Evolutionary conservation across 2,329 filamentous ascomycete species (phyloP).

Genomic region (Parastagonospora avenae): DNA sequence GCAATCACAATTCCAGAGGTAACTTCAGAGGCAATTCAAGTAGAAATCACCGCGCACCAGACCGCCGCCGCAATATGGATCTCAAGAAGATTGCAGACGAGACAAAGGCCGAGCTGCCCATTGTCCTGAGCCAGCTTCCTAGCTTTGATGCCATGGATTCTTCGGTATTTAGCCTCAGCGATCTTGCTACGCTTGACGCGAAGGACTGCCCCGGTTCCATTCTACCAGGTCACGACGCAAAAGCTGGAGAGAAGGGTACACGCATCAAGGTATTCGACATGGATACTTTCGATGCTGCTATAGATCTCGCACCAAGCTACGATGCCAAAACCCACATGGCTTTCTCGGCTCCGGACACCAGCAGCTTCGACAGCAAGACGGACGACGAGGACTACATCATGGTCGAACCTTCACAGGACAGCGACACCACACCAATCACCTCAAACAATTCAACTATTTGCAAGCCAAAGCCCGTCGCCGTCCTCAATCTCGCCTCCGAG

Average conservation of each 20-base stretch:
- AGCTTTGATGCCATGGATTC: conserved; percentile 24
- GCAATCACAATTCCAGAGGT: conserved; percentile 5
- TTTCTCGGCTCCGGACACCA: not conserved
- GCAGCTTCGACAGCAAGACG: not conserved
- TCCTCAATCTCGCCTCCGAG: conserved; percentile 71
- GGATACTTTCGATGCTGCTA: conserved; percentile 42
- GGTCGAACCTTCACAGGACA: conserved; percentile 1
- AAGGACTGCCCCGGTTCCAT: conserved; percentile 28
- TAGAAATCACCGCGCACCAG: conserved; percentile 19
- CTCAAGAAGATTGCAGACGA: conserved; percentile 32
- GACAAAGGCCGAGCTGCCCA: conserved; percentile 29
- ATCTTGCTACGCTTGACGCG: conserved; percentile 19
- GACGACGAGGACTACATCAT: not conserved
- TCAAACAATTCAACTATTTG: not conserved
- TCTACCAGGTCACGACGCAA: conserved; percentile 15
- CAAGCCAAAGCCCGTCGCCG: conserved; percentile 53
- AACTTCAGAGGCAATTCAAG: conserved; percentile 1
- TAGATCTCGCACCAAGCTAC: conserved; percentile 30
- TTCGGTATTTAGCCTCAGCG: conserved; percentile 20
- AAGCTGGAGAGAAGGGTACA: conserved; percentile 27
- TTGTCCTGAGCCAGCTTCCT: conserved; percentile 22
- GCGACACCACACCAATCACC: conserved; percentile 1
- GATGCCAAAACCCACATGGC: conserved; percentile 13
- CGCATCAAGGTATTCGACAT: conserved; percentile 37
- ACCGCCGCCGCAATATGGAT: conserved; percentile 25